Evolutionary conservation across 176 grass and related monocot genomes (phyloP).

Genomic region (Triticum urartu): DNA sequence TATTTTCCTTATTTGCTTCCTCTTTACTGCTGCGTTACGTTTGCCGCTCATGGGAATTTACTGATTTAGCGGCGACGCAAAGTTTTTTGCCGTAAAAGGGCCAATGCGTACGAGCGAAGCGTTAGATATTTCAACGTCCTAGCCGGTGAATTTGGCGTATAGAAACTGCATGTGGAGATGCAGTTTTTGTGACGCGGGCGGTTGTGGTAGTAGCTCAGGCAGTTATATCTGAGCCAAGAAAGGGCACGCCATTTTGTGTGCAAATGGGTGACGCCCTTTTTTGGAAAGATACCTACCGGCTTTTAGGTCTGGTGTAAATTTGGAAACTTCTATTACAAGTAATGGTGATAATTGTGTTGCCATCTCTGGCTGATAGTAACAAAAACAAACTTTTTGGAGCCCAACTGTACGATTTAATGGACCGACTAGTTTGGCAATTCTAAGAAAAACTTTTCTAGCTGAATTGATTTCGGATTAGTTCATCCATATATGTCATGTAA

Average conservation of each 20-base stretch:
- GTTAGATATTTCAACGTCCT: background rate
- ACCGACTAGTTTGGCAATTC: background rate
- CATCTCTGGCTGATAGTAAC: background rate
- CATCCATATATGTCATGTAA: slow-evolving; percentile 7
- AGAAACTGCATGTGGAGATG: background rate
- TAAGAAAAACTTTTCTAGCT: background rate
- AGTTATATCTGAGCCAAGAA: slow-evolving; percentile 7
- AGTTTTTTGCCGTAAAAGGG: background rate
- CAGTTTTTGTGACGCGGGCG: slow-evolving; percentile 14
- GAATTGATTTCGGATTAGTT: background rate
- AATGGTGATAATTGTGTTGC: background rate
- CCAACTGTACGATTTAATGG: background rate
- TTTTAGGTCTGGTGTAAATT: background rate
- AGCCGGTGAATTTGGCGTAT: background rate
- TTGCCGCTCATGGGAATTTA: background rate
- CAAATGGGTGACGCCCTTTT: slow-evolving; percentile 11
- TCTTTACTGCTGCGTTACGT: background rate
- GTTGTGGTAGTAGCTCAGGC: background rate
- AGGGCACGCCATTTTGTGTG: slow-evolving; percentile 1
- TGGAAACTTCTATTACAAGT: slow-evolving; percentile 20
- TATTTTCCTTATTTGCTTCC: background rate
- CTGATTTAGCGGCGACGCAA: background rate
- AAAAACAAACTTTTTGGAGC: slow-evolving; percentile 2
- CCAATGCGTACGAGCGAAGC: background rate
- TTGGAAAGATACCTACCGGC: slow-evolving; percentile 15